Evolutionary conservation across 208 protist species (phyloP).

Genomic region (Spongospora subterranea): DNA sequence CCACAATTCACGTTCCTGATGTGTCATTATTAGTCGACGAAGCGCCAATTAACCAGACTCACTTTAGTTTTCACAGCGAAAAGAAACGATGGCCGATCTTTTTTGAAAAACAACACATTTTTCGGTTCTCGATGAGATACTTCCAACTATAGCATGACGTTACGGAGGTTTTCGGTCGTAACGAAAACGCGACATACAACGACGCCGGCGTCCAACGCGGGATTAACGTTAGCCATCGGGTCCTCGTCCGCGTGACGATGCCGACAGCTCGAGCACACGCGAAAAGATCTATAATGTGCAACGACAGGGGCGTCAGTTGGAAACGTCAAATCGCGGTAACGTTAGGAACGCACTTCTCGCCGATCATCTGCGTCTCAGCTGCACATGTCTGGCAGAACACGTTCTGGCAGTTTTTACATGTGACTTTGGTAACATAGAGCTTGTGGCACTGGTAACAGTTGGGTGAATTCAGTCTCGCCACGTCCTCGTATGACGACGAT

Average conservation of each 20-base stretch:
- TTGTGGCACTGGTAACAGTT: slow-evolving; percentile 36
- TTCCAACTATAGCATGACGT: neutral
- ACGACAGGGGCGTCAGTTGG: no score
- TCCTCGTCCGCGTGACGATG: slow-evolving; percentile 23
- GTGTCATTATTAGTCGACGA: neutral
- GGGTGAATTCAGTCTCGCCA: neutral
- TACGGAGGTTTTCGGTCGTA: no score
- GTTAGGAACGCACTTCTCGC: neutral
- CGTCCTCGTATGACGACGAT: neutral
- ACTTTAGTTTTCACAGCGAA: slow-evolving; percentile 31
- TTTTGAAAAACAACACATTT: slow-evolving; percentile 40
- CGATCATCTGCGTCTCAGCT: neutral
- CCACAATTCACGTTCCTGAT: slow-evolving; percentile 34
- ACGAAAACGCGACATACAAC: slow-evolving; percentile 1
- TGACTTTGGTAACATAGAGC: neutral
- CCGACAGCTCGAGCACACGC: slow-evolving; percentile 24
- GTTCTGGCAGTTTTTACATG: slow-evolving; percentile 46
- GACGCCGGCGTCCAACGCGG: neutral
- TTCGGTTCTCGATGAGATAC: slow-evolving; percentile 1
- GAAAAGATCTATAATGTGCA: neutral
- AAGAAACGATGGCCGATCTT: neutral
- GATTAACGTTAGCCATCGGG: neutral
- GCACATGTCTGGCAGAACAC: slow-evolving; percentile 3
- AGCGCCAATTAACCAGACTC: neutral
- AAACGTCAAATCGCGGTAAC: no score